Percentiles rank a stretch among this genome's conserved stretches.
phyloP scores from a whole-genome alignment of 495 filamentous ascomycete genomes.

The Astrothelium subdiscretum region DNA sequence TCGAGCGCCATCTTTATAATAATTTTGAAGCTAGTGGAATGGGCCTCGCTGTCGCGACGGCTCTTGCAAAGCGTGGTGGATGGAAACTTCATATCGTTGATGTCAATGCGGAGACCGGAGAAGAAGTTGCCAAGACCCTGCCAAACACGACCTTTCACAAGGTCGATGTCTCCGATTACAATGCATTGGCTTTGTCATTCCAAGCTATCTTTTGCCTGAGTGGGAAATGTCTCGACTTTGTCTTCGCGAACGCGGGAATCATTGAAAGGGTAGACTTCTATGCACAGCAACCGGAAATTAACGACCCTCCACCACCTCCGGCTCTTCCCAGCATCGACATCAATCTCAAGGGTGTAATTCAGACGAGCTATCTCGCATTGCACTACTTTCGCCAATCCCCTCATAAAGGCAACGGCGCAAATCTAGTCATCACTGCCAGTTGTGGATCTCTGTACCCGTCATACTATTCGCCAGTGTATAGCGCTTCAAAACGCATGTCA shows the following conservation, averaged over 20 bases:
- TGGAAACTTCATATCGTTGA: slow-evolving; percentile 23
- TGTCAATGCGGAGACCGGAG: slow-evolving; percentile 15
- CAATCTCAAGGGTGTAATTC: slow-evolving; percentile 23
- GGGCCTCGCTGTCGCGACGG: slow-evolving; percentile 25
- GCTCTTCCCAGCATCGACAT: slow-evolving; percentile 19
- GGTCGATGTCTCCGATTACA: slow-evolving; percentile 20
- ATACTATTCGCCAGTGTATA: slow-evolving; percentile 19
- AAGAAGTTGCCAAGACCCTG: slow-evolving; percentile 9
- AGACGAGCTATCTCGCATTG: slow-evolving; percentile 21
- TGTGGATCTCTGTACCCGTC: slow-evolving; percentile 24
- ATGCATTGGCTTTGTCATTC: slow-evolving; percentile 16
- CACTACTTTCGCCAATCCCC: slow-evolving; percentile 20
- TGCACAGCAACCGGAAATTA: slow-evolving; percentile 11
- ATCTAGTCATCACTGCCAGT: slow-evolving; percentile 22
- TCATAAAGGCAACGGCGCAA: slow-evolving; percentile 10
- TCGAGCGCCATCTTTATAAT: neutral
- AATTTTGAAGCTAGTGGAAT: slow-evolving; percentile 17
- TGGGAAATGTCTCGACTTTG: slow-evolving; percentile 21
- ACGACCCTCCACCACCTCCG: slow-evolving; percentile 18
- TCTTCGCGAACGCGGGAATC: slow-evolving; percentile 27
- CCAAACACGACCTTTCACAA: slow-evolving; percentile 18
- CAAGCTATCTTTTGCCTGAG: slow-evolving; percentile 14
- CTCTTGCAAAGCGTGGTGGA: slow-evolving; percentile 13
- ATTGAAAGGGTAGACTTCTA: slow-evolving; percentile 23
- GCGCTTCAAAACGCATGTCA: slow-evolving; percentile 13